Evolutionary conservation across 164 flowering plant genomes (phyloP).

Genomic region (Stephania yunnanensis): DNA sequence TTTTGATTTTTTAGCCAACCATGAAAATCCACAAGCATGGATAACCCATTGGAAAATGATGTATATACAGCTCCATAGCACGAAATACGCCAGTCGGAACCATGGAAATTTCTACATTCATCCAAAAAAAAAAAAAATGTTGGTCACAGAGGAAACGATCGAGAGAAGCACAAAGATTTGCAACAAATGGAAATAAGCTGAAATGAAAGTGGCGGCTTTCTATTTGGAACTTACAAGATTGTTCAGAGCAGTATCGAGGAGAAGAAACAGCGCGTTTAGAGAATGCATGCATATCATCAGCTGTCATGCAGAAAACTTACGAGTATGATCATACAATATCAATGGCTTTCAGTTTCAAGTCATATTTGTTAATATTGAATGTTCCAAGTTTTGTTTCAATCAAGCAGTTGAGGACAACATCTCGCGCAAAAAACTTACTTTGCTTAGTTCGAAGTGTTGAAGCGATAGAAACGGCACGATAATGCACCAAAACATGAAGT

Average conservation of each 20-base stretch:
- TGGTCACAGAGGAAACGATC: not conserved
- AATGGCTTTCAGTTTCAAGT: too few relatives aligned
- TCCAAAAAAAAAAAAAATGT: not conserved
- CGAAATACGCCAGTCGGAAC: conserved; percentile 58
- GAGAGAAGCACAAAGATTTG: not conserved
- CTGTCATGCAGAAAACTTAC: conserved; percentile 28
- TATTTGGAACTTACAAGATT: conserved; percentile 46
- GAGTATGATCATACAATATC: too few relatives aligned
- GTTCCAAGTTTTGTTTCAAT: too few relatives aligned
- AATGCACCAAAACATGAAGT: conserved; percentile 74
- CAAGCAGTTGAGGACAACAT: not conserved
- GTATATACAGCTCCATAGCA: conserved; percentile 59
- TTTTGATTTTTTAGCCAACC: conserved; percentile 29
- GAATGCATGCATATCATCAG: conserved; percentile 66
- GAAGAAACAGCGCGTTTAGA: conserved; percentile 49
- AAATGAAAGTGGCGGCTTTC: not conserved
- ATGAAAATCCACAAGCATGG: conserved; percentile 59
- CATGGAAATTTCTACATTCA: conserved; percentile 51
- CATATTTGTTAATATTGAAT: too few relatives aligned
- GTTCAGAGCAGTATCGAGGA: conserved; percentile 52
- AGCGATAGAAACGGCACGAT: conserved; percentile 54
- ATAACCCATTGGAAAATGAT: conserved; percentile 60
- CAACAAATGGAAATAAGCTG: not conserved
- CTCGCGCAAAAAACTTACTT: conserved; percentile 24
- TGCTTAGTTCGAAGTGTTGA: conserved; percentile 35